Evolutionary conservation across 371 early-diverging fungal genomes (phyloP).

Genomic region (Mycotypha africana): DNA sequence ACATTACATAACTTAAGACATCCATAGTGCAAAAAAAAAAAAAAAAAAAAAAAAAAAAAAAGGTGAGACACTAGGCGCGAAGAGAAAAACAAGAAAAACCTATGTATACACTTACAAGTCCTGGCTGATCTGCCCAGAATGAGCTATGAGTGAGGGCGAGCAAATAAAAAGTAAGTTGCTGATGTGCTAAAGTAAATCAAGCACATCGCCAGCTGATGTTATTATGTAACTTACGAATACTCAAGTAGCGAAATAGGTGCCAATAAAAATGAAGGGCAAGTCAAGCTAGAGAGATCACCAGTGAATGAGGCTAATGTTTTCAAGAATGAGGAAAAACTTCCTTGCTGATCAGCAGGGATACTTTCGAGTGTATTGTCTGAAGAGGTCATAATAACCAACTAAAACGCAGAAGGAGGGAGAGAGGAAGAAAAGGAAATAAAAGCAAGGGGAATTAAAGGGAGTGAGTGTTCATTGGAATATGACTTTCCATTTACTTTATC

Average conservation of each 20-base stretch:
- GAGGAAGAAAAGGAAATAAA: constrained; percentile 3
- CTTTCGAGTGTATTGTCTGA: constrained; percentile 40
- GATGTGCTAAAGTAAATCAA: background rate
- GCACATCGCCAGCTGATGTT: too few species aligned
- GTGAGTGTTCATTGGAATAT: too few species aligned
- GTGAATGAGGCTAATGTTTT: constrained; percentile 72
- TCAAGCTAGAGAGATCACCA: constrained; percentile 73
- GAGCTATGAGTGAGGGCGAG: too few species aligned
- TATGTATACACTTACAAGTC: constrained; percentile 33
- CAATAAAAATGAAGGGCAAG: constrained; percentile 75
- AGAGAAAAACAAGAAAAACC: too few species aligned
- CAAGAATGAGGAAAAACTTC: constrained; percentile 67
- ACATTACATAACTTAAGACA: constrained; percentile 43
- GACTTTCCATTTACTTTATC: too few species aligned
- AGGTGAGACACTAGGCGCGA: too few species aligned
- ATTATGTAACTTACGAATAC: constrained; percentile 58
- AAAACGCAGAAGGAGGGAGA: too few species aligned
- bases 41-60: background rate
- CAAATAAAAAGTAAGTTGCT: background rate
- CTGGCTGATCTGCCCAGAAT: constrained; percentile 45
- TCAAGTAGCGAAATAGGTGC: constrained; percentile 73
- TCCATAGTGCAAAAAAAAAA: background rate
- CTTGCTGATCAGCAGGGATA: constrained; percentile 63
- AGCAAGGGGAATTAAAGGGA: too few species aligned
- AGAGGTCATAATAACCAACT: constrained; percentile 26